phyloP scores from a whole-genome alignment of 257 asterid species.

The Gentiana macrophylla region DNA sequence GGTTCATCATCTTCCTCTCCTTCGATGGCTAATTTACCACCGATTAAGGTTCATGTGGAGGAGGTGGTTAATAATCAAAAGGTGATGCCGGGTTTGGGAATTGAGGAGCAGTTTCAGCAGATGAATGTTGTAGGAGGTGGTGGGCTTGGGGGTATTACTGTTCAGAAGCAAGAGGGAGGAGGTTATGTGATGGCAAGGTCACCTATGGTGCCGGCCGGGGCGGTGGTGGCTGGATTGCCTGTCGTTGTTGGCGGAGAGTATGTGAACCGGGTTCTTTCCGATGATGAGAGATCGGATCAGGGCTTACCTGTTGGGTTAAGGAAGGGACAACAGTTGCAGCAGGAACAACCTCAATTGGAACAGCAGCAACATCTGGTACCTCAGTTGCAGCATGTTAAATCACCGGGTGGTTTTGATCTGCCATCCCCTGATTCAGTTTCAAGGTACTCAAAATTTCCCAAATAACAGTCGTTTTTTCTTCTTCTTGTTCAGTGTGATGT shows the following conservation, averaged over 20 bases:
- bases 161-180: slow-evolving; percentile 42
- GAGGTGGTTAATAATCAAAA: slow-evolving; percentile 35
- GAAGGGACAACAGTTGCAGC: slow-evolving; percentile 35
- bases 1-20: slow-evolving; percentile 81
- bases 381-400: slow-evolving; percentile 49
- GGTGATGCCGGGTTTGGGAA: slow-evolving; percentile 33
- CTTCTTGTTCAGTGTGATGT: neutral
- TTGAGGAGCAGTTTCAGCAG: slow-evolving; percentile 77
- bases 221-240: slow-evolving; percentile 33
- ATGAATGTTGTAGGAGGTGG: slow-evolving; percentile 29
- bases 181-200: slow-evolving; percentile 15
- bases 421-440: slow-evolving; percentile 88
- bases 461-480: neutral
- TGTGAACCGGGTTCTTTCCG: slow-evolving; percentile 34
- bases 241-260: slow-evolving; percentile 56
- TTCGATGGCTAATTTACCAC: slow-evolving; percentile 61
- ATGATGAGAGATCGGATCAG: slow-evolving; percentile 81
- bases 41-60: slow-evolving; percentile 63
- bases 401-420: slow-evolving; percentile 37
- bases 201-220: slow-evolving; percentile 13
- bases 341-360: slow-evolving; percentile 32
- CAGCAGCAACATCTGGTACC: slow-evolving; percentile 35
- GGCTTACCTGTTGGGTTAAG: slow-evolving; percentile 32
- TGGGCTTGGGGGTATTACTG: slow-evolving; percentile 18
- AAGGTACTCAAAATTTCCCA: slow-evolving; percentile 34